Conservation (phyloP, 352 stramenopile genomes). For the Pythium monospermum region DNA sequence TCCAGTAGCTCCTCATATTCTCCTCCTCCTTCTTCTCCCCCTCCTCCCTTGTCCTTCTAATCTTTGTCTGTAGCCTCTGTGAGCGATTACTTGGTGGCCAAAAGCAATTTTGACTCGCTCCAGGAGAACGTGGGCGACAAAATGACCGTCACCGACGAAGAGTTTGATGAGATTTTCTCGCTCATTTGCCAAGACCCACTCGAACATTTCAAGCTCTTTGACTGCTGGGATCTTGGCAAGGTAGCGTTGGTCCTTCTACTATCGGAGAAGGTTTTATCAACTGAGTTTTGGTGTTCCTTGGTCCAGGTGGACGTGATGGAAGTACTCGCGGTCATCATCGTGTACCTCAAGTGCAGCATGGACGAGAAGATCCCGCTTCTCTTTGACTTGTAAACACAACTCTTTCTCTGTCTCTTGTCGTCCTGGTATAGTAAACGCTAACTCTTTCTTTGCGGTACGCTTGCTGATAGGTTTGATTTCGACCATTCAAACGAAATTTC, state of each 20-base stretch:
- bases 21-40: no score
- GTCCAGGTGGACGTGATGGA: slow-evolving; percentile 66
- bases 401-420: neutral
- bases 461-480: slow-evolving; percentile 58
- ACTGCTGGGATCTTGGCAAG: slow-evolving; percentile 53
- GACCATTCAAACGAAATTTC: slow-evolving; percentile 69
- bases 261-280: neutral
- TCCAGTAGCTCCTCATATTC: neutral
- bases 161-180: slow-evolving; percentile 80
- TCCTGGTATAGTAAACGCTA: neutral
- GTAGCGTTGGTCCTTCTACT: slow-evolving; percentile 19
- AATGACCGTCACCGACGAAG: slow-evolving; percentile 63
- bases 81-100: slow-evolving; percentile 40
- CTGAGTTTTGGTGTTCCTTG: neutral
- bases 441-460: neutral
- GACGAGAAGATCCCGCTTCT: slow-evolving; percentile 65
- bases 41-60: neutral
- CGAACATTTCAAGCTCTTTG: slow-evolving; percentile 70
- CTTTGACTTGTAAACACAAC: slow-evolving; percentile 44
- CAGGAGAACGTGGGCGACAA: slow-evolving; percentile 65
- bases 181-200: slow-evolving; percentile 61
- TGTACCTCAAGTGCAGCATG: slow-evolving; percentile 60
- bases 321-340: slow-evolving; percentile 69
- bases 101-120: slow-evolving; percentile 59
- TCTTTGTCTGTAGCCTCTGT: slow-evolving; percentile 22